Conservation (phyloP, 2,329 filamentous ascomycete species). For the Achaetomium macrosporum region DNA sequence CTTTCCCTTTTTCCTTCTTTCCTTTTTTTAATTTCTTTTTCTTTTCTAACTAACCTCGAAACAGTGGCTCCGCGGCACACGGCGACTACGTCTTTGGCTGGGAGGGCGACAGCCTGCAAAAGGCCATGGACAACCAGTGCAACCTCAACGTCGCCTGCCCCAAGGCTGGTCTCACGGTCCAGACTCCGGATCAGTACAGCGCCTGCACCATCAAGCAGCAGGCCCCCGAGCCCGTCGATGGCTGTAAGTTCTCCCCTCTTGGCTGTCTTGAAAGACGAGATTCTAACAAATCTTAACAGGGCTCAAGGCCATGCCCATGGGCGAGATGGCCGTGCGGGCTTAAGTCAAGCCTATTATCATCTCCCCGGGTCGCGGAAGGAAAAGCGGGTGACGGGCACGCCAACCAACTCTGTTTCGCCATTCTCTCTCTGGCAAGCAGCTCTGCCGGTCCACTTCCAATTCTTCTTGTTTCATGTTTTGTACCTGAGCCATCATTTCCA, state of each 20-base stretch:
- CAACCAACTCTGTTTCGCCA: neutral
- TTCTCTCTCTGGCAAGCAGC: neutral
- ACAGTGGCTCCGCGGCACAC: conserved; percentile 40
- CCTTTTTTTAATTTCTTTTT: neutral
- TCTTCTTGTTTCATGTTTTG: neutral
- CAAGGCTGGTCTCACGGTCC: conserved; percentile 39
- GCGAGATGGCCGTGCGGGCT: conserved; percentile 29
- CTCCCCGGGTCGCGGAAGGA: no score
- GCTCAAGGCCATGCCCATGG: conserved; percentile 31
- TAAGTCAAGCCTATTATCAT: conserved; percentile 7
- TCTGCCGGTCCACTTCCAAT: neutral
- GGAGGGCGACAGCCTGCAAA: conserved; percentile 44
- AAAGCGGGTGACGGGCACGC: neutral
- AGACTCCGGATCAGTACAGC: conserved; percentile 41
- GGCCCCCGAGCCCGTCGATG: conserved; percentile 44
- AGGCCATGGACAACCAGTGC: conserved; percentile 42
- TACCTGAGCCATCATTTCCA: conserved; percentile 1
- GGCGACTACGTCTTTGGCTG: conserved; percentile 49
- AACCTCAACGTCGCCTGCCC: conserved; percentile 42
- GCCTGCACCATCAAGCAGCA: conserved; percentile 42
- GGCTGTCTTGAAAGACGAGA: neutral
- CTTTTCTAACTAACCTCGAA: no score
- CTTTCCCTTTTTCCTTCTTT: neutral
- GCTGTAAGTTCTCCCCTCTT: conserved; percentile 34
- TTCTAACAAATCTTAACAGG: conserved; percentile 18